Percentiles rank a stretch among this genome's conserved stretches.
These are phyloP conservation scores for Candolleomyces aberdarensis DNA, from an alignment of 768 basidiomycete species.

Conservation along the genomic window DNA sequence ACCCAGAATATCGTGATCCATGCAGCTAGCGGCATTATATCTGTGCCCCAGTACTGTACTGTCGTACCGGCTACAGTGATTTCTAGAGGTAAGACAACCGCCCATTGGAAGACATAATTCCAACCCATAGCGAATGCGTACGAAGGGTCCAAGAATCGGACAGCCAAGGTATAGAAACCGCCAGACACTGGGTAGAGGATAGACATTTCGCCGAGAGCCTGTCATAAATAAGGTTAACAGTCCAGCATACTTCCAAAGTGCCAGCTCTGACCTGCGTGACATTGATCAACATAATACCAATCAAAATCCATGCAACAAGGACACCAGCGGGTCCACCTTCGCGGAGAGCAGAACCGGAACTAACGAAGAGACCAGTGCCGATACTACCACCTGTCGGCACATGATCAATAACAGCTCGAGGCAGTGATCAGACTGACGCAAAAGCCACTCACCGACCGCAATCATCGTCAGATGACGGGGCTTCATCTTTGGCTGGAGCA, in stretches of 20 bases:
- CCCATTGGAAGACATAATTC: slow-evolving; percentile 50
- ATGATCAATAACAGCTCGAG: too few species aligned
- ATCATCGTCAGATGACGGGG: slow-evolving; percentile 46
- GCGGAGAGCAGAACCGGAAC: slow-evolving; percentile 38
- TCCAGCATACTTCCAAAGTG: not conserved
- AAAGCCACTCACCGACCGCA: slow-evolving; percentile 38
- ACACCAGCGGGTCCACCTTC: slow-evolving; percentile 42
- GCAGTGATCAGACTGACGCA: too few species aligned
- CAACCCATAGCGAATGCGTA: slow-evolving; percentile 50
- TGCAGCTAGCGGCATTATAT: slow-evolving; percentile 34
- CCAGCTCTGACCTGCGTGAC: slow-evolving; percentile 36
- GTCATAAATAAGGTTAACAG: not conserved
- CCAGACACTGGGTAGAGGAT: slow-evolving; percentile 48
- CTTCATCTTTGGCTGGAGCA: slow-evolving; percentile 49
- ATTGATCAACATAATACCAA: slow-evolving; percentile 47
- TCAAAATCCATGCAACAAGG: slow-evolving; percentile 42
- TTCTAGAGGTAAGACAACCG: slow-evolving; percentile 40
- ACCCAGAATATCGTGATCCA: slow-evolving; percentile 48
- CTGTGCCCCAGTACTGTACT: slow-evolving; percentile 40
- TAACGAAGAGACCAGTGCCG: slow-evolving; percentile 48
- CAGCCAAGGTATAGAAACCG: slow-evolving; percentile 45
- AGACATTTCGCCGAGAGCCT: slow-evolving; percentile 50
- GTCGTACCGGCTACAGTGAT: slow-evolving; percentile 44
- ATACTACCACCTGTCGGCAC: slow-evolving; percentile 37
- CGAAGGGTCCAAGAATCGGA: slow-evolving; percentile 44